phyloP scores from a whole-genome alignment of 495 filamentous ascomycete genomes.

The Chaetomium cochliodes region DNA sequence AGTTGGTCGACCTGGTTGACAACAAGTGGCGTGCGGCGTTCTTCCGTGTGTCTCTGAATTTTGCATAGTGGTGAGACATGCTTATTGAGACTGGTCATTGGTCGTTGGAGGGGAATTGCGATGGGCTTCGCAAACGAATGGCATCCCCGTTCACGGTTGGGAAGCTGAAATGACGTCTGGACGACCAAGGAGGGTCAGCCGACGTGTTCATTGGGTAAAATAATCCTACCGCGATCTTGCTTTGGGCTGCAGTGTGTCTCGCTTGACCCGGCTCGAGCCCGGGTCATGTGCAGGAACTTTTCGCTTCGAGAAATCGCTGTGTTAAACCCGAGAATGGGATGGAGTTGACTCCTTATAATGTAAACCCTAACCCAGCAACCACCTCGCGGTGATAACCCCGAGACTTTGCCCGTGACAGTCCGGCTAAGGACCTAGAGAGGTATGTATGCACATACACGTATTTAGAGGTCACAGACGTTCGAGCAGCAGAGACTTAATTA shows the following conservation, averaged over 20 bases:
- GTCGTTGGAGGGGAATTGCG: neutral
- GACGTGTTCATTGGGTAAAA: conserved; percentile 4
- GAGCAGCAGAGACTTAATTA: too few relatives aligned
- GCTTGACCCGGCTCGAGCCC: neutral
- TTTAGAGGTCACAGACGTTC: too few relatives aligned
- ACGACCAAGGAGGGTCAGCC: conserved; percentile 10
- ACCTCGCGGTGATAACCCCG: too few relatives aligned
- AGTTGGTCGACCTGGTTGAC: neutral
- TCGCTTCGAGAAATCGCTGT: too few relatives aligned
- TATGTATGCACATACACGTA: too few relatives aligned
- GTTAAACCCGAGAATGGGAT: too few relatives aligned
- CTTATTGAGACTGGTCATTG: neutral
- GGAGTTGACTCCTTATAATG: too few relatives aligned
- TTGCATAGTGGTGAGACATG: neutral
- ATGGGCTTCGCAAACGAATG: neutral
- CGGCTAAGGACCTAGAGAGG: too few relatives aligned
- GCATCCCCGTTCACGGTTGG: neutral
- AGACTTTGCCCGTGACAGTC: too few relatives aligned
- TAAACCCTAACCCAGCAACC: too few relatives aligned
- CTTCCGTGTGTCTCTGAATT: neutral
- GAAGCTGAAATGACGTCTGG: conserved; percentile 8
- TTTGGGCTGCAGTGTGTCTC: neutral
- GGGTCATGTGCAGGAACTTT: neutral
- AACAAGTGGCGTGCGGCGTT: neutral
- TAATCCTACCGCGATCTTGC: conserved; percentile 3